Evolutionary conservation across 108 stramenopile species (phyloP), one percentile per base, ranked within the genome.

Genomic region (Craspedostauros australis): DNA sequence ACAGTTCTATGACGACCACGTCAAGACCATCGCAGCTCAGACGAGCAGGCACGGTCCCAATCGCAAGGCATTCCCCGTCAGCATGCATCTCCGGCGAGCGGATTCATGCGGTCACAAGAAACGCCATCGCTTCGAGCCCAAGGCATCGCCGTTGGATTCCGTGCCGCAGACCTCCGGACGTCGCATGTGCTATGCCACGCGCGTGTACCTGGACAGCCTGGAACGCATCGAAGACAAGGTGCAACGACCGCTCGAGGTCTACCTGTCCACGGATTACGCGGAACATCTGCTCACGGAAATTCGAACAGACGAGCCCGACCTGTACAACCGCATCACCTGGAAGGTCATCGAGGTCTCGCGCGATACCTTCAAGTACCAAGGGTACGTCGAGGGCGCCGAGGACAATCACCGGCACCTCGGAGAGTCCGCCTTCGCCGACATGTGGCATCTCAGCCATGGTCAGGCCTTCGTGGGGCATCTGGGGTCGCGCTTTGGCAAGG

Each of bases 391-490:
- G 9, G 66, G 60, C 47, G 51, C 32, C 18, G 15, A 24, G 16
- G 52, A 39, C 14, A 50, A 57, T 43, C 33, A 51, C 11, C 46
- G 28, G 8, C n/a, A 1, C 8, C 42, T 57, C 1, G 65, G 65
- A 28, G 65, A 58, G 24, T 46, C 45, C 31, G 65, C 65, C 12
- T 31, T 68, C 2, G 1, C n/a, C 8, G 66, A 68, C 46, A 32
- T 68, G 33, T 68, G 57, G 57, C 45, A 36, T 19, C 24, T 68
- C 15, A 68, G 59, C 46, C 58, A 68, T 26, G 66, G 58, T 21
- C 44, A 68, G 20, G 66, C 34, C 30, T 68, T 68, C 33, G 41
- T 66, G 32, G 66, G 59, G 12, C 66, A 68, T 47, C 36, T 68
- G 25, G 59, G 58, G 25, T 60, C 58, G 12, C 58, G 66, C 8